These are phyloP conservation scores for Leishmania arabica DNA, from an alignment of 208 protist species.

Conservation along the genomic window DNA sequence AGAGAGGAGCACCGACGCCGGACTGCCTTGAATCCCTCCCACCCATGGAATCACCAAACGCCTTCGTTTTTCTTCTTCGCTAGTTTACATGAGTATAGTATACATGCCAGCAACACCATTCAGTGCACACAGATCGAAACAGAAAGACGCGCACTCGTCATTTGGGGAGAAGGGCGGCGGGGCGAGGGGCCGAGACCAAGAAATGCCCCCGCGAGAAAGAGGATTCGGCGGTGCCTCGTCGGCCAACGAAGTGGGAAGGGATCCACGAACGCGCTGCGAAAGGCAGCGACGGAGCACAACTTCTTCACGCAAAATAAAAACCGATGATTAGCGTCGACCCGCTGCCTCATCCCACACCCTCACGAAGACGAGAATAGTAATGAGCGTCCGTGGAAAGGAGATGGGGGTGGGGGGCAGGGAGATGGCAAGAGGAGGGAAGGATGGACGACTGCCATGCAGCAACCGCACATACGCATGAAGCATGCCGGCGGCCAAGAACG, in stretches of 20 bases:
- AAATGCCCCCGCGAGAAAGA: neutral
- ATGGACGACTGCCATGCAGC: neutral
- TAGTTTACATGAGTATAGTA: constrained; percentile 3
- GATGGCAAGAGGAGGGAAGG: neutral
- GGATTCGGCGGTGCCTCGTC: neutral
- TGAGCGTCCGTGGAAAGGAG: neutral
- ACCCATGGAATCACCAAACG: neutral
- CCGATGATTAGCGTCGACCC: neutral
- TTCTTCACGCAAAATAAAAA: neutral
- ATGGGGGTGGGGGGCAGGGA: neutral
- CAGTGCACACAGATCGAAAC: neutral
- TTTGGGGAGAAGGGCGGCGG: no score
- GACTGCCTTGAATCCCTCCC: neutral
- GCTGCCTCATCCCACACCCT: neutral
- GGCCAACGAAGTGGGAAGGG: neutral
- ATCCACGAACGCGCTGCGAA: neutral
- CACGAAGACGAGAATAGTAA: neutral
- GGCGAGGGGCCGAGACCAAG: no score
- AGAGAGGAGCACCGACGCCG: neutral
- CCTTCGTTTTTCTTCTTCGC: neutral
- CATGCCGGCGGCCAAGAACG: no score
- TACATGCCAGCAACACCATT: neutral
- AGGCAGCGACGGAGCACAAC: neutral
- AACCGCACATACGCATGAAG: neutral
- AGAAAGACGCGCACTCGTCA: neutral